phyloP scores from a whole-genome alignment of 768 basidiomycete genomes.

The Leccinum imitatum region DNA sequence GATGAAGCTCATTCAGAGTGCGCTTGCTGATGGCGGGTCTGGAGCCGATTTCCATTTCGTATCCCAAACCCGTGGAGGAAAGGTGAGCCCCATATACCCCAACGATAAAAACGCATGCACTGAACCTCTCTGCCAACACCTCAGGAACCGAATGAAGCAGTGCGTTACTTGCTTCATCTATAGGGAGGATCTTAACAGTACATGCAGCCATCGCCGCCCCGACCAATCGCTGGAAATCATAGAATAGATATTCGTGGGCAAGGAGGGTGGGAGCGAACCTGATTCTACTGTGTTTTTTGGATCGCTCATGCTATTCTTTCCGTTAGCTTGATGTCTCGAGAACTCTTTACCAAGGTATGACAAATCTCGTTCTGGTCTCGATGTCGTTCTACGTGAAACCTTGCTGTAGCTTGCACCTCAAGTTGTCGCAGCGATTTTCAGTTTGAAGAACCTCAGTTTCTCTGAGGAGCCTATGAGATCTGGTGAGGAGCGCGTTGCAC shows the following conservation, averaged over 20 bases:
- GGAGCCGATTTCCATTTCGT: not conserved
- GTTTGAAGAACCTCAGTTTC: constrained; percentile 37
- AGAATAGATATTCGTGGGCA: constrained; percentile 13
- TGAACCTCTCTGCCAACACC: constrained; percentile 38
- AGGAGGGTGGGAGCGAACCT: constrained; percentile 19
- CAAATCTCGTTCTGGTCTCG: not conserved
- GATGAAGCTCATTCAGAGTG: constrained; percentile 42
- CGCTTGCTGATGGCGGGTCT: constrained; percentile 39
- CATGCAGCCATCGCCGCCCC: constrained; percentile 6
- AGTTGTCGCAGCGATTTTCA: constrained; percentile 46
- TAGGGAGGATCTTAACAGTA: not conserved
- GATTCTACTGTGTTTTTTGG: not conserved
- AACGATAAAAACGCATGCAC: constrained; percentile 16
- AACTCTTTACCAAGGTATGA: constrained; percentile 24
- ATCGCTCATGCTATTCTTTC: constrained; percentile 2
- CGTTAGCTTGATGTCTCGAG: constrained; percentile 34
- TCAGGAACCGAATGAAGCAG: constrained; percentile 38
- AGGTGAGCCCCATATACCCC: constrained; percentile 28
- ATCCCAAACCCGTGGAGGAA: constrained; percentile 18
- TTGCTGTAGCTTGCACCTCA: constrained; percentile 40
- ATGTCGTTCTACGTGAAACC: constrained; percentile 17
- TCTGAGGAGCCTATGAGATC: constrained; percentile 2
- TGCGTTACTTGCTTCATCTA: constrained; percentile 22
- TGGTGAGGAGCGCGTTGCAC: constrained; percentile 9
- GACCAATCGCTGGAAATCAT: constrained; percentile 8